phyloP scores from a whole-genome alignment of 1,284 basidiomycete species.

The Cutaneotrichosporon sp. region DNA sequence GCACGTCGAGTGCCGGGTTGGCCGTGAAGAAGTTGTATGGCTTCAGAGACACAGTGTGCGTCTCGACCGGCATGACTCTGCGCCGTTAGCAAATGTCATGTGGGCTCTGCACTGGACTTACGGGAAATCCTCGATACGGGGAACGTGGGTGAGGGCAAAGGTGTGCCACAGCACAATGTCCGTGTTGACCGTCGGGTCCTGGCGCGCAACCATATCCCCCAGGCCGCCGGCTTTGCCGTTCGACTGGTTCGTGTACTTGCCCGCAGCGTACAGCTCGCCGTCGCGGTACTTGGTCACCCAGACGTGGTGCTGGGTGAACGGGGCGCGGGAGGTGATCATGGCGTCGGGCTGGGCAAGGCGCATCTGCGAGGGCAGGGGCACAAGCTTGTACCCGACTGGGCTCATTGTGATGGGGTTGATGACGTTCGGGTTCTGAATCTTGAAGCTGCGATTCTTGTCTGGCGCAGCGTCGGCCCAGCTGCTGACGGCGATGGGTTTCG shows the following conservation, averaged over 20 bases:
- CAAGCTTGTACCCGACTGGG: slow-evolving; percentile 3
- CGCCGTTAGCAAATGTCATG: too few species aligned
- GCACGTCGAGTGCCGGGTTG: slow-evolving; percentile 80
- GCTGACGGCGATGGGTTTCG: neutral
- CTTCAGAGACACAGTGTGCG: slow-evolving; percentile 1
- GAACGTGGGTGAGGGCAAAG: slow-evolving; percentile 1
- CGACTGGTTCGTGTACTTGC: slow-evolving; percentile 5
- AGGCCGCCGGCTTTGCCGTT: neutral
- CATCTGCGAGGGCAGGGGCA: neutral
- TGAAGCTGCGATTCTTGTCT: slow-evolving; percentile 39
- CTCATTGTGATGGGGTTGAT: slow-evolving; percentile 7
- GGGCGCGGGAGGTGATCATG: slow-evolving; percentile 3
- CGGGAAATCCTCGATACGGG: slow-evolving; percentile 2
- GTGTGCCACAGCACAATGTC: slow-evolving; percentile 5
- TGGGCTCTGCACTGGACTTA: too few species aligned
- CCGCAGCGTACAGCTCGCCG: slow-evolving; percentile 4
- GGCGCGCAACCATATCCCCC: neutral
- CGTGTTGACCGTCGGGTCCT: neutral
- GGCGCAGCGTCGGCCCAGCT: slow-evolving; percentile 1
- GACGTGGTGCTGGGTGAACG: slow-evolving; percentile 4
- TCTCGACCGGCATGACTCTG: slow-evolving; percentile 3
- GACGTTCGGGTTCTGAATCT: slow-evolving; percentile 43
- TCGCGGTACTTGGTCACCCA: slow-evolving; percentile 2
- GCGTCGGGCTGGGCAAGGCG: slow-evolving; percentile 2
- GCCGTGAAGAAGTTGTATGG: slow-evolving; percentile 62